Conservation (phyloP, 1,139 yeast genomes). For the Kodamaea plutei region DNA sequence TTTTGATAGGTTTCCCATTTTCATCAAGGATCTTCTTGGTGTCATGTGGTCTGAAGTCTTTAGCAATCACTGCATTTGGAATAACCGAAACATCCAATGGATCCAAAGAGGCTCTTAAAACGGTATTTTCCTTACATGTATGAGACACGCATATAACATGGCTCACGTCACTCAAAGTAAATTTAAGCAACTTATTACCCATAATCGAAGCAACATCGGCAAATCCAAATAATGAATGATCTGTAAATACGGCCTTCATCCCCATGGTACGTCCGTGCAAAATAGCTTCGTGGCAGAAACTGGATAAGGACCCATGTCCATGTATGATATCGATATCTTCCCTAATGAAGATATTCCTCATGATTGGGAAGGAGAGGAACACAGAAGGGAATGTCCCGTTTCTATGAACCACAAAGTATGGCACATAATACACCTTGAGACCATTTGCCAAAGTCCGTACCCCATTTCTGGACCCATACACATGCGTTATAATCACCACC, state of each 20-base stretch:
- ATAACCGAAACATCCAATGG: slow-evolving; percentile 82
- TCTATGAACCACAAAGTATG: slow-evolving; percentile 72
- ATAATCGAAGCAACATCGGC: slow-evolving; percentile 79
- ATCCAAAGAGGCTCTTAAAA: slow-evolving; percentile 76
- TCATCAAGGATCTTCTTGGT: slow-evolving; percentile 11
- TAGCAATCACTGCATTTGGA: slow-evolving; percentile 90
- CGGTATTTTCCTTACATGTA: slow-evolving; percentile 95
- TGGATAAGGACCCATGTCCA: slow-evolving; percentile 89
- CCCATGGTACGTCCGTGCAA: slow-evolving; percentile 95
- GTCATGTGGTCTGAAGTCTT: slow-evolving; percentile 80
- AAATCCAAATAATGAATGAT: slow-evolving; percentile 93
- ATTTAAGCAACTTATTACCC: slow-evolving; percentile 82
- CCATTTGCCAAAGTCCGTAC: slow-evolving; percentile 84
- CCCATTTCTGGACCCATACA: slow-evolving; percentile 79
- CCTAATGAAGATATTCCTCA: slow-evolving; percentile 79
- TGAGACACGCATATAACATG: slow-evolving; percentile 95
- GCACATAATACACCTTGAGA: slow-evolving; percentile 86
- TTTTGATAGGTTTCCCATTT: slow-evolving; percentile 12
- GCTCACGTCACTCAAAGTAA: slow-evolving; percentile 81
- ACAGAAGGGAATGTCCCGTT: slow-evolving; percentile 88
- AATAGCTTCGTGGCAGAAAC: slow-evolving; percentile 85
- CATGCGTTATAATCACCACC: slow-evolving; percentile 87
- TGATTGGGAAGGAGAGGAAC: slow-evolving; percentile 79
- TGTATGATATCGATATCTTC: slow-evolving; percentile 88
- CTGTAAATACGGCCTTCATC: slow-evolving; percentile 84